A percentile compares a stretch with the other conserved stretches of the same genome.
These are phyloP conservation scores for Puya raimondii DNA, from an alignment of 176 grass and related monocot genomes.

Conservation along the genomic window DNA sequence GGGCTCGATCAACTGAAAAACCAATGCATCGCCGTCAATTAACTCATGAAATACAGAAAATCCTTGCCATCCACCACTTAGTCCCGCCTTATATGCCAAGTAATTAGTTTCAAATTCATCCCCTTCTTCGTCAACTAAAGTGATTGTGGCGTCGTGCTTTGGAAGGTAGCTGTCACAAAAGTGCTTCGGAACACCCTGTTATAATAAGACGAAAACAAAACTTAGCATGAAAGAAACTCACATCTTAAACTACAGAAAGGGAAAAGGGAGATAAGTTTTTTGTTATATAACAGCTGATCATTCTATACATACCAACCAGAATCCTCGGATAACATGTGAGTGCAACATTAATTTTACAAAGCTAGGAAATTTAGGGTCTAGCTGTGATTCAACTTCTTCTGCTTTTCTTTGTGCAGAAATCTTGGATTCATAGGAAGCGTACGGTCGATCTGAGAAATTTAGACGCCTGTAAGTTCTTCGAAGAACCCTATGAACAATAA, in stretches of 20 bases:
- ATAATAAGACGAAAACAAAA: slow-evolving; percentile 8
- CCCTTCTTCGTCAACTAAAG: slow-evolving; percentile 52
- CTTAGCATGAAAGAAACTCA: neutral
- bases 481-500: slow-evolving; percentile 31
- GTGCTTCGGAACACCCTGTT: slow-evolving; percentile 48
- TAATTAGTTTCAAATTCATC: slow-evolving; percentile 55
- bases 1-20: slow-evolving; percentile 68
- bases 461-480: slow-evolving; percentile 34
- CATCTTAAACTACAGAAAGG: neutral
- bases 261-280: no score
- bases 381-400: slow-evolving; percentile 52
- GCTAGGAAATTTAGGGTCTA: slow-evolving; percentile 41
- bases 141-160: slow-evolving; percentile 44
- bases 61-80: slow-evolving; percentile 68
- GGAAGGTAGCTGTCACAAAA: slow-evolving; percentile 66
- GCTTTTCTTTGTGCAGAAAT: slow-evolving; percentile 51
- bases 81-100: slow-evolving; percentile 53
- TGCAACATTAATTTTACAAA: slow-evolving; percentile 76
- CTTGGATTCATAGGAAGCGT: slow-evolving; percentile 47
- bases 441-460: slow-evolving; percentile 32
- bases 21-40: slow-evolving; percentile 49
- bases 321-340: slow-evolving; percentile 62
- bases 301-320: slow-evolving; percentile 58
- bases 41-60: slow-evolving; percentile 64
- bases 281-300: neutral